These are phyloP conservation scores for Kwoniella newhampshirensis DNA, from an alignment of 768 basidiomycete species.

Conservation along the genomic window DNA sequence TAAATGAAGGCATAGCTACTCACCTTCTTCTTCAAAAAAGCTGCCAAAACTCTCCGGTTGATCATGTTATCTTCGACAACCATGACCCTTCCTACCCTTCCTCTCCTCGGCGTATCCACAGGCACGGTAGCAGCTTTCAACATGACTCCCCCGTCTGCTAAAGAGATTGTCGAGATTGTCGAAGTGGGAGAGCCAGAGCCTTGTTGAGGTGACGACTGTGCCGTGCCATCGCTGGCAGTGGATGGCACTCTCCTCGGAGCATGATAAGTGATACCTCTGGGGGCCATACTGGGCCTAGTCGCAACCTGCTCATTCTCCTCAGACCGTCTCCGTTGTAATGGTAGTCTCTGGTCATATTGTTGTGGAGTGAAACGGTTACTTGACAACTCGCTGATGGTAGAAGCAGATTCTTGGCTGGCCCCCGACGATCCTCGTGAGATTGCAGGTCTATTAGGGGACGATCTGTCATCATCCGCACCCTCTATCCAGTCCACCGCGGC, in stretches of 20 bases:
- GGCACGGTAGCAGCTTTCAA: constrained; percentile 67
- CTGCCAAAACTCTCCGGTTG: constrained; percentile 76
- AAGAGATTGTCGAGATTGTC: constrained; percentile 49
- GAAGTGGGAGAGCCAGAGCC: constrained; percentile 47
- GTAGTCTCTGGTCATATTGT: constrained; percentile 16
- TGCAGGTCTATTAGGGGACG: constrained; percentile 13
- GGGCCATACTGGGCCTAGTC: constrained; percentile 59
- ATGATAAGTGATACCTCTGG: constrained; percentile 58
- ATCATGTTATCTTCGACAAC: constrained; percentile 90
- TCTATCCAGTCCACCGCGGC: constrained; percentile 30
- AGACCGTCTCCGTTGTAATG: constrained; percentile 45
- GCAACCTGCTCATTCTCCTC: constrained; percentile 46
- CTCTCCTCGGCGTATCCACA: constrained; percentile 58
- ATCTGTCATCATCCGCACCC: not conserved
- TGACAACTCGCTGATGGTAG: constrained; percentile 42
- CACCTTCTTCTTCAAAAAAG: constrained; percentile 53
- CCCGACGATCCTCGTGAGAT: constrained; percentile 41
- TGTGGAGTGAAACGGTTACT: constrained; percentile 19
- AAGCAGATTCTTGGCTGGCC: constrained; percentile 33
- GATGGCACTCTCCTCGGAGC: constrained; percentile 20
- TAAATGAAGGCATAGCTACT: too few species aligned
- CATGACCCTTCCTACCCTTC: constrained; percentile 64
- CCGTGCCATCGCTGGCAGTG: constrained; percentile 21
- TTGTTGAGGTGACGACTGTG: constrained; percentile 32
- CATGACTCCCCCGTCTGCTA: constrained; percentile 62